These are phyloP conservation scores for Triadica sebifera DNA, from an alignment of 345 rosid genomes.

Conservation along the genomic window DNA sequence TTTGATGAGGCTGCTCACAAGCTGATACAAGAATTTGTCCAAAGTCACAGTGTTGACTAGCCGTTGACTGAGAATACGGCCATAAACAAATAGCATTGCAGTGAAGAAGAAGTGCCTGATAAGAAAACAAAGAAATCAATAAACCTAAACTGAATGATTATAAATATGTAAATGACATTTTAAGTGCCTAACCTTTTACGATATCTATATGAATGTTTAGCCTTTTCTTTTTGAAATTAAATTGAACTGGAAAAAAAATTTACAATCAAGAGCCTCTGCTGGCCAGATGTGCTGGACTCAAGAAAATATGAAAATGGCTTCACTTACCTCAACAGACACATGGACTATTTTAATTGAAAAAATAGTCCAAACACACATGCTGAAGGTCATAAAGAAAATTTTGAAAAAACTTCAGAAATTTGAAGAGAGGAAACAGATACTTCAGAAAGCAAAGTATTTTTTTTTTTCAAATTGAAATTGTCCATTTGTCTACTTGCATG, in stretches of 20 bases:
- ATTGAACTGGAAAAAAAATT: not conserved
- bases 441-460: not conserved
- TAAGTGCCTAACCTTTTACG: not conserved
- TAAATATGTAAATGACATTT: not conserved
- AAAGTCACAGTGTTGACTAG: conserved; percentile 84
- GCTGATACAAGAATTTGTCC: conserved; percentile 73
- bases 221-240: not conserved
- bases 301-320: not conserved
- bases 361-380: not conserved
- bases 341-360: not conserved
- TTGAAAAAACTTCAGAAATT: not conserved
- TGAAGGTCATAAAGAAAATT: not conserved
- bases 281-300: not conserved
- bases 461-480: not conserved
- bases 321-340: not conserved
- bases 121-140: conserved; percentile 3
- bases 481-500: not conserved
- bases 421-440: too few relatives aligned
- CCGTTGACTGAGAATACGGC: conserved; percentile 89
- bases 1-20: conserved; percentile 78
- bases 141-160: not conserved
- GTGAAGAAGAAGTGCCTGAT: conserved; percentile 97
- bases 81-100: conserved; percentile 92
- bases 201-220: conserved; percentile 1
- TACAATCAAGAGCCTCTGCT: not conserved